phyloP scores from a whole-genome alignment of 2,329 filamentous ascomycete genomes.

The Clarireedia monteithiana region DNA sequence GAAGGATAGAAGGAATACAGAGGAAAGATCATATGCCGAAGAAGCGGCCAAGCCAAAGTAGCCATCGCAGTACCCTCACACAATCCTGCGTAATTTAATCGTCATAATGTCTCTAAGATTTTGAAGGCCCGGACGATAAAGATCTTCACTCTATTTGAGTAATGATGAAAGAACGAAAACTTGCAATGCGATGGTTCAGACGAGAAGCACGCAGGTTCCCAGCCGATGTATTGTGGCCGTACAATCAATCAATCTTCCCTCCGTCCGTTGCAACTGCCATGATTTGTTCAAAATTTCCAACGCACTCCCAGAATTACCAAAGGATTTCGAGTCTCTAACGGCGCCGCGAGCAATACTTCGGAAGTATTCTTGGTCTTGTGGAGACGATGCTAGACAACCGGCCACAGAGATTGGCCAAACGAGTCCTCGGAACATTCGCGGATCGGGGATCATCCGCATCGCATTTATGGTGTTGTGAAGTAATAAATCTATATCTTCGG shows the following conservation, averaged over 20 bases:
- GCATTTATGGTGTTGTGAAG: conserved; percentile 11
- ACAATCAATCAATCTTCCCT: conserved; percentile 11
- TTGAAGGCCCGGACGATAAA: not conserved
- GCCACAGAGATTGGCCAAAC: conserved; percentile 18
- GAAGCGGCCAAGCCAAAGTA: not conserved
- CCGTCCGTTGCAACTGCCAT: conserved; percentile 11
- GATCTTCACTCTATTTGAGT: no score
- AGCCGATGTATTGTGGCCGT: conserved; percentile 1
- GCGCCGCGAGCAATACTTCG: not conserved
- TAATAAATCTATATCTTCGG: not conserved
- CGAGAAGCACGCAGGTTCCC: conserved; percentile 11
- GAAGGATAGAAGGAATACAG: not conserved
- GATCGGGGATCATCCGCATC: conserved; percentile 10
- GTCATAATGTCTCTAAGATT: not conserved
- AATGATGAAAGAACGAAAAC: not conserved
- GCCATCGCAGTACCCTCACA: not conserved
- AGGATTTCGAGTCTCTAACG: conserved; percentile 6
- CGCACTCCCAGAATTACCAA: conserved; percentile 12
- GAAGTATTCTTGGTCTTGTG: conserved; percentile 15
- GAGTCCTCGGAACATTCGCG: conserved; percentile 10
- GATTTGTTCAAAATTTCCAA: conserved; percentile 14
- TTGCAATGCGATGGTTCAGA: not conserved
- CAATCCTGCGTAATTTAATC: not conserved
- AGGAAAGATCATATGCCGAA: not conserved
- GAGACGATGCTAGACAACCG: conserved; percentile 15